Conservation (phyloP, 2,329 filamentous ascomycete species). For the Apiospora sp. region DNA sequence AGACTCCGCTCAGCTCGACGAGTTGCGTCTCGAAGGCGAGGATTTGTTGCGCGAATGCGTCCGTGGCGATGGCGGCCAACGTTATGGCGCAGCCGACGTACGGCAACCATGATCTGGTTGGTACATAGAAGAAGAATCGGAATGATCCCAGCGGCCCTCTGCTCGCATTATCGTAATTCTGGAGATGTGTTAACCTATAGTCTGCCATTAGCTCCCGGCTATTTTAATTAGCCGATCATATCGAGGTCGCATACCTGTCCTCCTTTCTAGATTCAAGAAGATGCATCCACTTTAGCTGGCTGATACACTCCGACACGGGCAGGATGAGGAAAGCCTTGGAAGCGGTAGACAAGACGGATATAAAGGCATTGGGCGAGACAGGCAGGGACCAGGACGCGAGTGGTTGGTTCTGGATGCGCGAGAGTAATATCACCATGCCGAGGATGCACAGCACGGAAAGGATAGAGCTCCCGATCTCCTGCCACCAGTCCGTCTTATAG, state of each 20-base stretch:
- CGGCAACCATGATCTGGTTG: not conserved
- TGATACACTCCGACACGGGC: slow-evolving; percentile 20
- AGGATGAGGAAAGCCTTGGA: slow-evolving; percentile 17
- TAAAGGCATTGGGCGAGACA: slow-evolving; percentile 19
- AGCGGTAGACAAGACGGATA: slow-evolving; percentile 20
- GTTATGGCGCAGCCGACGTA: not conserved
- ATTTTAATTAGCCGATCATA: too few species aligned
- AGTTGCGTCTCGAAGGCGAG: not conserved
- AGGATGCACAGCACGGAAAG: slow-evolving; percentile 10
- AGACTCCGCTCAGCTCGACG: not conserved
- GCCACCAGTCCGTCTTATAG: slow-evolving; percentile 4
- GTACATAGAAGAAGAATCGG: not conserved
- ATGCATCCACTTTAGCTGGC: slow-evolving; percentile 24
- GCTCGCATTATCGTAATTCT: slow-evolving; percentile 14
- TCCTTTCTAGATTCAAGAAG: not conserved
- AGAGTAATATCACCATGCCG: slow-evolving; percentile 5
- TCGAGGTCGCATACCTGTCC: not conserved
- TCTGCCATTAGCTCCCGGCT: too few species aligned
- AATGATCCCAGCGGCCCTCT: not conserved
- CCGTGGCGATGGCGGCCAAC: not conserved
- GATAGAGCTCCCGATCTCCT: not conserved
- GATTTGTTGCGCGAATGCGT: slow-evolving; percentile 1
- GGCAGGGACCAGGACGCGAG: slow-evolving; percentile 4
- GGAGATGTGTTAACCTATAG: not conserved
- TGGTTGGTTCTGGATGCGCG: not conserved